These are phyloP conservation scores for Pseudozyma tsukubaensis DNA, from an alignment of 1,284 basidiomycete genomes.

Conservation along the genomic window DNA sequence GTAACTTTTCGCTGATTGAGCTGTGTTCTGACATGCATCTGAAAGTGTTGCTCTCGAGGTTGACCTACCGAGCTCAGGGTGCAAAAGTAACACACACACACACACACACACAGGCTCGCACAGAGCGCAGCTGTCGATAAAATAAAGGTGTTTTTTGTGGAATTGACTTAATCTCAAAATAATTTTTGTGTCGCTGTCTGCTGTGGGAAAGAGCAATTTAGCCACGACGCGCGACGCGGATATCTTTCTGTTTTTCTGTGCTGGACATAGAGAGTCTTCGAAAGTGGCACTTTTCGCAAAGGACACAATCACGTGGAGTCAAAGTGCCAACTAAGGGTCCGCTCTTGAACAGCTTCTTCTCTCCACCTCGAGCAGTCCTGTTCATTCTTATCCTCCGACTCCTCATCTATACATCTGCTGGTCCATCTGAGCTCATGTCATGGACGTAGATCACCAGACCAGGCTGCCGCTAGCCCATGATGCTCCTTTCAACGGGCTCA, in stretches of 20 bases:
- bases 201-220: slow-evolving; percentile 9
- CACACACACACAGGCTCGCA: background rate
- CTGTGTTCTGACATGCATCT: background rate
- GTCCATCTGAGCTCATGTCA: slow-evolving; percentile 13
- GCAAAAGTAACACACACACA: slow-evolving; percentile 26
- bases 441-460: slow-evolving; percentile 22
- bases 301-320: slow-evolving; percentile 22
- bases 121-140: too few species aligned
- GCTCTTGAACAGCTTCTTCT: slow-evolving; percentile 7
- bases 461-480: background rate
- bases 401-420: background rate
- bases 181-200: background rate
- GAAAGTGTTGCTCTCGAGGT: slow-evolving; percentile 23
- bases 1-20: background rate
- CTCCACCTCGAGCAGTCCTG: background rate
- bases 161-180: too few species aligned
- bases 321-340: background rate
- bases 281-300: too few species aligned
- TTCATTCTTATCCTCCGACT: background rate
- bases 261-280: background rate
- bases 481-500: too few species aligned
- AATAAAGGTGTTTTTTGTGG: background rate
- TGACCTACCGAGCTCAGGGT: slow-evolving; percentile 1
- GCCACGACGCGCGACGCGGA: slow-evolving; percentile 34
- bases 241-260: background rate